Evolutionary conservation across 495 filamentous ascomycete species (phyloP), one percentile per base, ranked within the genome.

Genomic region (Aspergillus egyptiacus): DNA sequence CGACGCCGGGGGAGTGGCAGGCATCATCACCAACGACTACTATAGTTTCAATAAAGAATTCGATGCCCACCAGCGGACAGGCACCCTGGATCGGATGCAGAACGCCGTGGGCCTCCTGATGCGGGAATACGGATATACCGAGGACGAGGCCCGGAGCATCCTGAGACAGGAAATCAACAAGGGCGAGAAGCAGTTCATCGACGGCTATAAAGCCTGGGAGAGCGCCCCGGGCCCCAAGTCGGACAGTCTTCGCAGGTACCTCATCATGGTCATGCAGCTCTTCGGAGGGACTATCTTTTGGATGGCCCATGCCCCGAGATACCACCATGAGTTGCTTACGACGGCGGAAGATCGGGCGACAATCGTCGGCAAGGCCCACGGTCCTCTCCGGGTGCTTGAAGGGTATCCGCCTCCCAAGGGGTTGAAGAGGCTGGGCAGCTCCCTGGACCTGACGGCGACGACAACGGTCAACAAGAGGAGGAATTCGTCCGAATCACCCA

Each of bases 11-110:
- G 6, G 22, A 1, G 2, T 17, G 5, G 38, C 23, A 2, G 23
- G 23, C 1, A 24, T 24, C 5, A 14, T 41, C 23, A 5, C 5
- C 4, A 41, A 41, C 18, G 38, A 41, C 38, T 41, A 41, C 38
- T 41, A 41, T 8, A 41, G 38, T 24, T 41, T 41, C 22, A 27
- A 8, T 6, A 41, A 41, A 10, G 38, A 41, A 24, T 41, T 41
- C 10, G 38, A 41, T 8, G 38, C 28, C 19, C 23, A 41, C 24
- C 23, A 18, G 11, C 38, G 23, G 6, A 4, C 23, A 2, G 38
- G 38, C 6, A 28, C 38, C 6, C 1, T 41, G 23, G 38, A 41
- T 3, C 38, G 38, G 24, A 24, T 41, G 6, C 38, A 41, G 24
- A 41, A 41, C 22, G 24, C n/a, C 8, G 23, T 41, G 14, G 24